A percentile compares a stretch with the other conserved stretches of the same genome.
Evolutionary conservation across 805 yeast genomes (phyloP).

Genomic region (Saccharomycopsis olivae): DNA sequence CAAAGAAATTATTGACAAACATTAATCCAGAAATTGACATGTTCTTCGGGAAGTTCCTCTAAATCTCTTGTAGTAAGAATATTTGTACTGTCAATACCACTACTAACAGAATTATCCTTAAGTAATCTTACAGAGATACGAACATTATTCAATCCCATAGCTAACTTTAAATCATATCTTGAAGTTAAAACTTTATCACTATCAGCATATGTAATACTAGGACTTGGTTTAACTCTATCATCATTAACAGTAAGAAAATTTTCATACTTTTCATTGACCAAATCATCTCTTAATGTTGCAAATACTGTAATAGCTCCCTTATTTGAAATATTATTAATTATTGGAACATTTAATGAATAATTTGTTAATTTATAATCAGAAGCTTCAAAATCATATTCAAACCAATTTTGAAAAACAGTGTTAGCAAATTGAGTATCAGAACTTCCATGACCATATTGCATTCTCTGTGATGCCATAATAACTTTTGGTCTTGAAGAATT

Average conservation of each 20-base stretch:
- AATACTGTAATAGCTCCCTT: slow-evolving; percentile 37
- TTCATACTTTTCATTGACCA: slow-evolving; percentile 29
- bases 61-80: slow-evolving; percentile 19
- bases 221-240: slow-evolving; percentile 34
- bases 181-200: slow-evolving; percentile 22
- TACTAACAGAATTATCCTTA: slow-evolving; percentile 22
- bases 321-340: slow-evolving; percentile 20
- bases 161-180: slow-evolving; percentile 36
- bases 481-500: slow-evolving; percentile 16
- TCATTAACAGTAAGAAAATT: slow-evolving; percentile 33
- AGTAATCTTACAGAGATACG: slow-evolving; percentile 9
- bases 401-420: slow-evolving; percentile 24
- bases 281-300: slow-evolving; percentile 33
- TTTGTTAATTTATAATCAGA: slow-evolving; percentile 27
- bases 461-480: slow-evolving; percentile 14
- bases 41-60: slow-evolving; percentile 25
- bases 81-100: slow-evolving; percentile 24
- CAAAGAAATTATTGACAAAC: slow-evolving; percentile 22
- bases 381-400: slow-evolving; percentile 30
- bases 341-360: slow-evolving; percentile 37
- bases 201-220: slow-evolving; percentile 31
- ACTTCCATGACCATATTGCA: slow-evolving; percentile 20
- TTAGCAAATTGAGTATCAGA: slow-evolving; percentile 19
- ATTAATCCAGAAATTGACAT: slow-evolving; percentile 31
- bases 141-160: slow-evolving; percentile 36